phyloP scores from a whole-genome alignment of 768 basidiomycete species.

The Butyriboletus loyo region DNA sequence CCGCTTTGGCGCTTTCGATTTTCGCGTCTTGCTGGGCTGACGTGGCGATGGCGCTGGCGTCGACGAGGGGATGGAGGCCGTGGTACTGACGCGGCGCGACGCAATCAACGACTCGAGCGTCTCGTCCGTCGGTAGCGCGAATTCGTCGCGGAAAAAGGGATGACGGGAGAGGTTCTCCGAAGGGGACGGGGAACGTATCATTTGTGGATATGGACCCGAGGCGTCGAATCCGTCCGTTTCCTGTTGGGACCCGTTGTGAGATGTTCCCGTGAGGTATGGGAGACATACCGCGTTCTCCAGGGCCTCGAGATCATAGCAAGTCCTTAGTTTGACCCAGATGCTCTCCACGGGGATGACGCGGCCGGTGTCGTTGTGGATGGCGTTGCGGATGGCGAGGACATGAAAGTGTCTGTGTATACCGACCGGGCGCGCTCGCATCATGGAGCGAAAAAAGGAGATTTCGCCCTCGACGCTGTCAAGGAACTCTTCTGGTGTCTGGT shows the following conservation, averaged over 20 bases:
- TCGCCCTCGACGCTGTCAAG: conserved; percentile 78
- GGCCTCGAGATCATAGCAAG: conserved; percentile 72
- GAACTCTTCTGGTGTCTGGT: conserved; percentile 38
- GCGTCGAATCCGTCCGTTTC: conserved; percentile 49
- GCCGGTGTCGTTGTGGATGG: conserved; percentile 70
- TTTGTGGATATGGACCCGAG: conserved; percentile 40
- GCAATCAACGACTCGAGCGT: conserved; percentile 57
- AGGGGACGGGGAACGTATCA: conserved; percentile 64
- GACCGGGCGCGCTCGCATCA: conserved; percentile 78
- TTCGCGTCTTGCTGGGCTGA: conserved; percentile 35
- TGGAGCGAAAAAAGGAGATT: conserved; percentile 78
- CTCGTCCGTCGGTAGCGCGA: conserved; percentile 55
- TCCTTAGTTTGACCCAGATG: conserved; percentile 72
- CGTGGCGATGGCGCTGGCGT: conserved; percentile 58
- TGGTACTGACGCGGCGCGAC: conserved; percentile 59
- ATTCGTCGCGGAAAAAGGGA: conserved; percentile 75
- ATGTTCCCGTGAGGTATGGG: not conserved
- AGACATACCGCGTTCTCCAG: conserved; percentile 57
- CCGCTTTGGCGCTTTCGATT: conserved; percentile 48
- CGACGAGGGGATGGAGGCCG: conserved; percentile 50
- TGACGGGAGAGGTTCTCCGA: conserved; percentile 65
- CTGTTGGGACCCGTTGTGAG: conserved; percentile 13
- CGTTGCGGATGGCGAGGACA: conserved; percentile 67
- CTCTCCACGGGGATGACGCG: conserved; percentile 54
- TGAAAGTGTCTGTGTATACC: conserved; percentile 85